These are phyloP conservation scores for Hyaloscypha bicolor DNA, from an alignment of 495 filamentous ascomycete genomes.

Conservation along the genomic window DNA sequence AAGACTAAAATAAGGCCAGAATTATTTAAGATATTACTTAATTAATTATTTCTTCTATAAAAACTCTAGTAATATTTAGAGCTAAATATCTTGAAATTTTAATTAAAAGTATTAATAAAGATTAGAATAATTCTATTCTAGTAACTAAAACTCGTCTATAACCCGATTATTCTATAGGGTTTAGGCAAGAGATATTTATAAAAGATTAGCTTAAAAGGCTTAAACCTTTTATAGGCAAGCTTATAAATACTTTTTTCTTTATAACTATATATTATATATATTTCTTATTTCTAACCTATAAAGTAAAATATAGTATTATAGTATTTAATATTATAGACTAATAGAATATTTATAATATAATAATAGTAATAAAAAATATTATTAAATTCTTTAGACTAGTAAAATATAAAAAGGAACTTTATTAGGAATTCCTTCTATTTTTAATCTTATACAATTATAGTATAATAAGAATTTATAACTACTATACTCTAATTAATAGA, in stretches of 20 bases:
- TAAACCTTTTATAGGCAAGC: conserved; percentile 39
- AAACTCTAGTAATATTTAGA: conserved; percentile 37
- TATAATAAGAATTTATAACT: conserved; percentile 43
- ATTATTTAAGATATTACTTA: conserved; percentile 42
- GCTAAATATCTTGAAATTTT: conserved; percentile 28
- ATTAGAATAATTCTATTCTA: conserved; percentile 32
- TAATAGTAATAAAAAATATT: too few species aligned
- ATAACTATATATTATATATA: conserved; percentile 45
- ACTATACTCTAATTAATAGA: conserved; percentile 39
- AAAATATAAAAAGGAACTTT: too few species aligned
- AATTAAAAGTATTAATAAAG: too few species aligned
- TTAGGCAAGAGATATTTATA: conserved; percentile 20
- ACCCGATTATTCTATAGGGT: conserved; percentile 47
- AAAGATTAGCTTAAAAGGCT: conserved; percentile 44
- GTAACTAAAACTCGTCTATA: conserved; percentile 42
- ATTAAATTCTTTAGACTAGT: too few species aligned
- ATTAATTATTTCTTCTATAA: conserved; percentile 42
- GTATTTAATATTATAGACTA: too few species aligned
- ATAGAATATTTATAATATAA: too few species aligned
- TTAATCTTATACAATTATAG: conserved; percentile 33
- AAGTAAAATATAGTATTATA: conserved; percentile 36
- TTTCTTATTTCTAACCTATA: conserved; percentile 45
- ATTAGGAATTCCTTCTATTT: too few species aligned
- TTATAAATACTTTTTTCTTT: conserved; percentile 11
- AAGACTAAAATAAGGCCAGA: conserved; percentile 40